These are phyloP conservation scores for Fraxinus greggii DNA, from an alignment of 305 asterid genomes.

Conservation along the genomic window DNA sequence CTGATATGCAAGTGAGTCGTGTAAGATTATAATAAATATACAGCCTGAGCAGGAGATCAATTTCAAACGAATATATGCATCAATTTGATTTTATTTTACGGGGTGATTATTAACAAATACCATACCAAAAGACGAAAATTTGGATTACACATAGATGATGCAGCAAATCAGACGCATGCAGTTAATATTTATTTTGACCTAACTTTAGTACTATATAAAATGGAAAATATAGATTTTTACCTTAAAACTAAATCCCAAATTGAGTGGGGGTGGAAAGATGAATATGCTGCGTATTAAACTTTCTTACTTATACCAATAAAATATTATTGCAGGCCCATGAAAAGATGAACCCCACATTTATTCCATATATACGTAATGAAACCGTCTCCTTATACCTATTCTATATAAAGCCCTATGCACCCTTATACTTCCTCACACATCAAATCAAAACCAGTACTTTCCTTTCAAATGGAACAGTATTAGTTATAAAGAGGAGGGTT, in stretches of 20 bases:
- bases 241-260: not conserved
- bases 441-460: not conserved
- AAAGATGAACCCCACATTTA: conserved; percentile 31
- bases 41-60: too few species aligned
- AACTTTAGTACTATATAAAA: not conserved
- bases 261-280: not conserved
- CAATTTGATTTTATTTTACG: too few species aligned
- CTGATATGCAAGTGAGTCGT: not conserved
- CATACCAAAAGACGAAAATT: not conserved
- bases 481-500: conserved; percentile 2
- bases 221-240: not conserved
- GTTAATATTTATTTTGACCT: not conserved
- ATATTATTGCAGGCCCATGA: conserved; percentile 18
- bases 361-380: conserved; percentile 14
- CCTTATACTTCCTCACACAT: conserved; percentile 14
- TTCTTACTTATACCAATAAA: conserved; percentile 1
- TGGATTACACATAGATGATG: not conserved
- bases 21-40: too few species aligned
- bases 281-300: not conserved
- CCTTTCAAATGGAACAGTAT: conserved; percentile 26
- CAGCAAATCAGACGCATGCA: not conserved
- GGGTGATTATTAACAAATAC: not conserved
- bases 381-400: not conserved
- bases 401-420: conserved; percentile 11
- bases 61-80: not conserved